These are phyloP conservation scores for Cyphellophora attinorum DNA, from an alignment of 2,329 filamentous ascomycete species.

Conservation along the genomic window DNA sequence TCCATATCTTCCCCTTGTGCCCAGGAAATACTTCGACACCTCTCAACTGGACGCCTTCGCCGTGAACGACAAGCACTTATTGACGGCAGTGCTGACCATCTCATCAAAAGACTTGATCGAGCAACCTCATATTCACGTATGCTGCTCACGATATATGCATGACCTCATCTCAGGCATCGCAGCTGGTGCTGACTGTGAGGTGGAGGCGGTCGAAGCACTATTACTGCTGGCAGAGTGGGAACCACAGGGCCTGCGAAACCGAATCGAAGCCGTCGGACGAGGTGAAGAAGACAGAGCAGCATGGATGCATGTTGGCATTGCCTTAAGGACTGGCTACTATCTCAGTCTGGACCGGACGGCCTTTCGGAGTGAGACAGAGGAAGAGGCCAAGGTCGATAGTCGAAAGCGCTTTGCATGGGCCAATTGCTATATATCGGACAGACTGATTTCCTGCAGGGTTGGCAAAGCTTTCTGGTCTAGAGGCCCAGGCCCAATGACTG, in stretches of 20 bases:
- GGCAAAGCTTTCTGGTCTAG: constrained; percentile 67
- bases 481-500: constrained; percentile 58
- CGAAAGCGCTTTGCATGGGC: constrained; percentile 61
- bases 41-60: constrained; percentile 46
- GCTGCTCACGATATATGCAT: constrained; percentile 62
- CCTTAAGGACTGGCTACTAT: constrained; percentile 60
- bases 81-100: constrained; percentile 62
- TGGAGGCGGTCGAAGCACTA: constrained; percentile 62
- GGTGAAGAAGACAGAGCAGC: constrained; percentile 66
- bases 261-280: constrained; percentile 54
- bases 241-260: constrained; percentile 52
- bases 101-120: constrained; percentile 61
- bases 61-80: constrained; percentile 53
- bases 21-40: constrained; percentile 48
- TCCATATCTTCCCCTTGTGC: constrained; percentile 60
- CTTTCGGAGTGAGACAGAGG: constrained; percentile 50
- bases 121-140: constrained; percentile 53
- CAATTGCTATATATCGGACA: constrained; percentile 57
- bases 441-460: constrained; percentile 60
- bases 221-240: constrained; percentile 65
- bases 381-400: constrained; percentile 50
- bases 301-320: constrained; percentile 68
- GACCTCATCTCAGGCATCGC: constrained; percentile 57
- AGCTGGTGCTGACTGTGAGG: constrained; percentile 56
- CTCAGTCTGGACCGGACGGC: constrained; percentile 60